These are phyloP conservation scores for Fagopyrum esculentum DNA, from an alignment of 148 eudicot genomes.

Conservation along the genomic window DNA sequence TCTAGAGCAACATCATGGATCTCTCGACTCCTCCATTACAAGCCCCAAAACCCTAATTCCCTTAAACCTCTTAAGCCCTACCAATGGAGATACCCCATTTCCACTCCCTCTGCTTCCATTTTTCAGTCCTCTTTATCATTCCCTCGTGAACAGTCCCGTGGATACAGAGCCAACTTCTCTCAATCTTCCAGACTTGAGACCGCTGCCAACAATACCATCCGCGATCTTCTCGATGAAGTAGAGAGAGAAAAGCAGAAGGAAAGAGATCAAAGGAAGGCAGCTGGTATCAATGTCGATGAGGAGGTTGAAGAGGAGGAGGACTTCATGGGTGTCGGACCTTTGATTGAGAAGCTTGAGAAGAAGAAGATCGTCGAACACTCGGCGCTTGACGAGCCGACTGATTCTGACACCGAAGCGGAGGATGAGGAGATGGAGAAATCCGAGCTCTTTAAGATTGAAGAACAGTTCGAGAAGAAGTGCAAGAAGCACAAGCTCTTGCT, in stretches of 20 bases:
- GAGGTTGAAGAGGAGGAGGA: slow-evolving; percentile 66
- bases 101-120: not conserved
- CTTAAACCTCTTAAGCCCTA: slow-evolving; percentile 11
- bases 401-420: slow-evolving; percentile 58
- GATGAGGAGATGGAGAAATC: slow-evolving; percentile 31
- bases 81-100: slow-evolving; percentile 9
- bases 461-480: slow-evolving; percentile 38
- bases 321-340: slow-evolving; percentile 55
- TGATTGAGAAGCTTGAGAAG: slow-evolving; percentile 62
- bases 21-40: slow-evolving; percentile 12
- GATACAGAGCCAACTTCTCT: not conserved
- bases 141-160: not conserved
- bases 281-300: slow-evolving; percentile 51
- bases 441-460: slow-evolving; percentile 15
- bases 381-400: slow-evolving; percentile 41
- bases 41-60: not conserved
- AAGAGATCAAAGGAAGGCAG: slow-evolving; percentile 23
- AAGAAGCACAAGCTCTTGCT: slow-evolving; percentile 48
- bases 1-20: slow-evolving; percentile 1
- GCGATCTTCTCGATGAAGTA: slow-evolving; percentile 19
- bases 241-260: slow-evolving; percentile 30
- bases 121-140: not conserved
- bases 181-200: not conserved
- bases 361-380: slow-evolving; percentile 24
- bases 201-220: slow-evolving; percentile 5